Evolutionary conservation across 176 grass and related monocot genomes (phyloP).

Genomic region (Aegilops tauschii): DNA sequence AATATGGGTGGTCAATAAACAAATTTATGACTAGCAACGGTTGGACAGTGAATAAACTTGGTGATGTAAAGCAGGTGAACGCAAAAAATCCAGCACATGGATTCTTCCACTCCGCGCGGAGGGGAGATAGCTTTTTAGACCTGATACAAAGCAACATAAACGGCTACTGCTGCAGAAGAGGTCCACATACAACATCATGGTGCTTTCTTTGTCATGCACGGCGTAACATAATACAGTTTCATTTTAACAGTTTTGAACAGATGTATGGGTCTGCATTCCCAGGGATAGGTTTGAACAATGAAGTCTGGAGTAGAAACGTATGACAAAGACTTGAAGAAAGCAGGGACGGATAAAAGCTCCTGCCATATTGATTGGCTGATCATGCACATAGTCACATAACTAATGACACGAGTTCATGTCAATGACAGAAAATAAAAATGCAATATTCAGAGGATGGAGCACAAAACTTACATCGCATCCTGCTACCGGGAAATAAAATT

Average conservation of each 20-base stretch:
- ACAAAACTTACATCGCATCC: slow-evolving; percentile 55
- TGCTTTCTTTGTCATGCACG: neutral
- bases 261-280: neutral
- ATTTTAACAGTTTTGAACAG: slow-evolving; percentile 1
- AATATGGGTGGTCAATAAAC: neutral
- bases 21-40: neutral
- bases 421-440: slow-evolving; percentile 15
- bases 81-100: neutral
- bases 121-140: neutral
- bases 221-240: neutral
- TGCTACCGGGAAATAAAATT: slow-evolving; percentile 64
- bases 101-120: neutral
- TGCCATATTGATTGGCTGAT: neutral
- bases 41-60: slow-evolving; percentile 5
- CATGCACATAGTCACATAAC: neutral
- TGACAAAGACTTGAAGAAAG: neutral
- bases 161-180: neutral
- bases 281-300: neutral
- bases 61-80: neutral
- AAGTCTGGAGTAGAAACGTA: neutral
- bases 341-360: neutral
- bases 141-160: neutral
- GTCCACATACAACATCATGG: neutral
- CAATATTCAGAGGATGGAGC: neutral
- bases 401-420: neutral